Conservation (phyloP, 1,284 basidiomycete species). For the Trichosporon sp. region DNA sequence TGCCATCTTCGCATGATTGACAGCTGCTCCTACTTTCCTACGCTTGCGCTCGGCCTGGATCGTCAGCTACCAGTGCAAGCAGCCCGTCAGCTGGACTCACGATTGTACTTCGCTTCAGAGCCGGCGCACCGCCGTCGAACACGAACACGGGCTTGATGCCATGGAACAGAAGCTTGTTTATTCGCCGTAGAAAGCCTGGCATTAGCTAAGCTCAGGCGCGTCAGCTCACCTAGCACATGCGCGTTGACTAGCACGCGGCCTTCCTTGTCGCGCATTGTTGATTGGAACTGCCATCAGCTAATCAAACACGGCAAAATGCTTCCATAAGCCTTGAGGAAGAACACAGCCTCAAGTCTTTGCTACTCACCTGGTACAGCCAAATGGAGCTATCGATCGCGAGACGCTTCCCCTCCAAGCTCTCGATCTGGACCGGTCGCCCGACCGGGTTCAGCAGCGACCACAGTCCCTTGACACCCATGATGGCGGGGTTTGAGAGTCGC, state of each 20-base stretch:
- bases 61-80: background rate
- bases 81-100: conserved; percentile 61
- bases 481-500: background rate
- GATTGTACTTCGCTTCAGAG: conserved; percentile 81
- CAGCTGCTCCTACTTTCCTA: conserved; percentile 83
- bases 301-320: too few relatives aligned
- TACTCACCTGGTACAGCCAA: conserved; percentile 77
- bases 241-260: conserved; percentile 88
- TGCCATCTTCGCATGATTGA: conserved; percentile 79
- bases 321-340: too few relatives aligned
- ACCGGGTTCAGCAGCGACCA: conserved; percentile 91
- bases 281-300: conserved; percentile 74
- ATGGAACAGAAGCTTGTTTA: conserved; percentile 92
- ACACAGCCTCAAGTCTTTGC: too few relatives aligned
- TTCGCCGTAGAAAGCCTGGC: conserved; percentile 75
- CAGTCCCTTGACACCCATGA: conserved; percentile 92
- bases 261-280: conserved; percentile 97
- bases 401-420: conserved; percentile 85
- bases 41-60: conserved; percentile 76
- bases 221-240: conserved; percentile 75
- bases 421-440: conserved; percentile 84
- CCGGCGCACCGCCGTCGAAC: conserved; percentile 92
- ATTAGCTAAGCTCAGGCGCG: background rate
- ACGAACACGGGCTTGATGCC: conserved; percentile 97
- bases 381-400: conserved; percentile 98